Evolutionary conservation across 2,329 filamentous ascomycete species (phyloP), one percentile per base, ranked within the genome.

Genomic region (Fusarium pseudonygamai): DNA sequence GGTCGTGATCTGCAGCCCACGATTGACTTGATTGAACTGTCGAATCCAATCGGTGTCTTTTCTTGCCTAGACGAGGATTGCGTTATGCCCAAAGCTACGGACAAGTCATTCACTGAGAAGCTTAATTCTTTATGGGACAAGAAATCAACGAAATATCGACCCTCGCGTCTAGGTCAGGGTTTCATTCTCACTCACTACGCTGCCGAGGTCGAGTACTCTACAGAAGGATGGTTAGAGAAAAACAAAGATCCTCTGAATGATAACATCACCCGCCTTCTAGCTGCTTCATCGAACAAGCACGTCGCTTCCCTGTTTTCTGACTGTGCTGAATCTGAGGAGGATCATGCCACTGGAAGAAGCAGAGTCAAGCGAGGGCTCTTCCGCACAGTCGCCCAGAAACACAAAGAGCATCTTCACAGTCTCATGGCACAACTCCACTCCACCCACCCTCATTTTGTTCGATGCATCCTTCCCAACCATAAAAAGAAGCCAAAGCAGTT

Each of bases 231-330:
- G 96, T 85, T 99, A 39, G 96, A 98, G 82, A 99, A 98, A 87
- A 99, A 99, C 86, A 99, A 99, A 82, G 96, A 99, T 78, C 97
- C 96, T 3, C 83, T 99, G 50, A 98, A 98, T 78, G 97, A 99
- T 86, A 99, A 98, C 72, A 89, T 99, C 71, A 99, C 97, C 1
- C 90, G 94, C 28, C 87, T 99, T 13, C 88, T 99, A 40, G 93
- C 95, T 42, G 87, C 88, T 20, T 99, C 97, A 2, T 90, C 88
- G 5, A 92, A 98, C 80, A 90, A 89, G 71, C 96, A 99, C 79
- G 88, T 98, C 69, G 93, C 95, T 4, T 89, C 88, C 43, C 87
- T 99, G 1, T 99, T 99, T 81, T 86, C 89, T 10, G 97, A 99
- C 81, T 99, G 96, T 78, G 92, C 91, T 13, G 95, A 97, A 62